These are phyloP conservation scores for Nasturtium officinale DNA, from an alignment of 345 rosid species.

Conservation along the genomic window DNA sequence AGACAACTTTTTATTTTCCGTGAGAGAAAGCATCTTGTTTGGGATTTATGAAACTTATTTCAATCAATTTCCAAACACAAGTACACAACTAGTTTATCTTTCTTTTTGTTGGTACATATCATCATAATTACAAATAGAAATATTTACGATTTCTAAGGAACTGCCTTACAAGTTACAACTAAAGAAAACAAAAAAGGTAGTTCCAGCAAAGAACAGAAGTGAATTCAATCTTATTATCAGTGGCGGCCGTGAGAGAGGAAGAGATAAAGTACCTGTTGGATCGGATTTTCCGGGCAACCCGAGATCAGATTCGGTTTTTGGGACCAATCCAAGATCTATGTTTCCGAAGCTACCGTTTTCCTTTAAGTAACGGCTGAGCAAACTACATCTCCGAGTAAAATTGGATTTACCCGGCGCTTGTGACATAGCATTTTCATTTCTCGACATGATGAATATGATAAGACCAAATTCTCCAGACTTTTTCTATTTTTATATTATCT, in stretches of 20 bases:
- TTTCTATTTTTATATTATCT: background rate
- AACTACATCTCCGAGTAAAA: slow-evolving; percentile 52
- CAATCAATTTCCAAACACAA: background rate
- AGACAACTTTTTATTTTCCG: no score
- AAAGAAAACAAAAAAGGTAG: background rate
- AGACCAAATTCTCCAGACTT: background rate
- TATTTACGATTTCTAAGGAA: background rate
- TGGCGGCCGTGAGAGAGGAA: slow-evolving; percentile 4
- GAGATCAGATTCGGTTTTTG: slow-evolving; percentile 27
- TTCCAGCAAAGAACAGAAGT: background rate
- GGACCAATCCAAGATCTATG: slow-evolving; percentile 41
- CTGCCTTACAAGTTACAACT: background rate
- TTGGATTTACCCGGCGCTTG: slow-evolving; percentile 49
- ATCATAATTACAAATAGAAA: background rate
- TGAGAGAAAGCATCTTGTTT: background rate
- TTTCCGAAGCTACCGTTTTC: slow-evolving; percentile 59
- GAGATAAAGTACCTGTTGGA: slow-evolving; percentile 27
- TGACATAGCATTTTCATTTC: slow-evolving; percentile 26
- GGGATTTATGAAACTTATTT: slow-evolving; percentile 5
- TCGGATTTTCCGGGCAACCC: slow-evolving; percentile 5
- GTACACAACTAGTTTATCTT: background rate
- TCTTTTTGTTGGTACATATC: background rate
- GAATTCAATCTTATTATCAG: background rate
- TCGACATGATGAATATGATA: slow-evolving; percentile 19
- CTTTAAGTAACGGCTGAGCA: slow-evolving; percentile 69